Evolutionary conservation across 2,329 filamentous ascomycete genomes (phyloP).

Genomic region (Aspergillus sp.): DNA sequence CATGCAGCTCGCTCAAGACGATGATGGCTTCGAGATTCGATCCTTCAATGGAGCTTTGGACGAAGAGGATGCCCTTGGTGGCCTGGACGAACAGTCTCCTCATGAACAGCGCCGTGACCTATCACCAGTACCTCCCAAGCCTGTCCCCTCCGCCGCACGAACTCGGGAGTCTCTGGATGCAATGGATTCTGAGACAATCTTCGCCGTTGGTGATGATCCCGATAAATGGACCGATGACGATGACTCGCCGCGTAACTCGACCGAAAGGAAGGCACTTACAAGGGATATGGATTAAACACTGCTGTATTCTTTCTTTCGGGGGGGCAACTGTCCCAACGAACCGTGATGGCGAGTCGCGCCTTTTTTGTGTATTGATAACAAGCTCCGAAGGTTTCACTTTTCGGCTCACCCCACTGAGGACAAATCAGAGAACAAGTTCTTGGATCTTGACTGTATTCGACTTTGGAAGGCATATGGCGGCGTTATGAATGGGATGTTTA

Average conservation of each 20-base stretch:
- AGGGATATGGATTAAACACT: conserved; percentile 30
- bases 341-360: background rate
- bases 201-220: conserved; percentile 83
- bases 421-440: conserved; percentile 11
- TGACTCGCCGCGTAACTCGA: conserved; percentile 53
- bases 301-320: background rate
- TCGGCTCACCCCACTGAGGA: background rate
- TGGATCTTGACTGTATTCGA: conserved; percentile 13
- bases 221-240: conserved; percentile 77
- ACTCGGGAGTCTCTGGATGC: conserved; percentile 70
- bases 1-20: conserved; percentile 81
- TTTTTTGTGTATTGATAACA: conserved; percentile 13
- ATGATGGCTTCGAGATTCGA: conserved; percentile 95
- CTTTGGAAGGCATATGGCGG: conserved; percentile 24
- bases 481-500: conserved; percentile 17
- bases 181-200: conserved; percentile 89
- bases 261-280: conserved; percentile 52
- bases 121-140: conserved; percentile 50
- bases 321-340: background rate
- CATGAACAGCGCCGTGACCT: conserved; percentile 35
- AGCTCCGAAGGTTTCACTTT: conserved; percentile 1
- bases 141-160: conserved; percentile 50
- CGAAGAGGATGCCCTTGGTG: conserved; percentile 55
- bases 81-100: conserved; percentile 34
- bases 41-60: conserved; percentile 78